These are phyloP conservation scores for Amaranthus hypochondriacus DNA, from an alignment of 148 eudicot genomes.

Conservation along the genomic window DNA sequence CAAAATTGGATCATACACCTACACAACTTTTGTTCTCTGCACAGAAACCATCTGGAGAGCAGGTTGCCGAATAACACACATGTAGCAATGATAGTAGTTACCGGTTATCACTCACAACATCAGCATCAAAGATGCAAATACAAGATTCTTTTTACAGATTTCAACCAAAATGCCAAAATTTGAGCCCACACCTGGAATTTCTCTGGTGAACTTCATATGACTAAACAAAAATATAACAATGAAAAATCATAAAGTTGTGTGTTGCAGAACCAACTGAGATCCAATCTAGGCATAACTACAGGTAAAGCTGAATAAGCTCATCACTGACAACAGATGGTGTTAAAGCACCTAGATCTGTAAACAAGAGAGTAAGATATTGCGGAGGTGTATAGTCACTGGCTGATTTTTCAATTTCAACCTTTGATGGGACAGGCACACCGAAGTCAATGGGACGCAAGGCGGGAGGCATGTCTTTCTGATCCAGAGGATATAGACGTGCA, in stretches of 20 bases:
- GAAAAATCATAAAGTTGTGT: neutral
- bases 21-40: neutral
- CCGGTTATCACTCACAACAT: neutral
- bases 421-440: slow-evolving; percentile 92
- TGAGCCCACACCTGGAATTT: neutral
- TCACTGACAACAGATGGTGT: slow-evolving; percentile 96
- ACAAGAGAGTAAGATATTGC: slow-evolving; percentile 82
- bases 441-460: slow-evolving; percentile 93
- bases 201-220: too few species aligned
- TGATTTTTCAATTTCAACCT: slow-evolving; percentile 91
- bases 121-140: neutral
- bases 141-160: neutral
- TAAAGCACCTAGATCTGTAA: slow-evolving; percentile 84
- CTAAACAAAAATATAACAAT: neutral
- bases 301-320: slow-evolving; percentile 89
- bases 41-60: neutral
- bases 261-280: neutral
- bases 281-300: slow-evolving; percentile 29
- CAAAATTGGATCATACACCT: too few species aligned
- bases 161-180: slow-evolving; percentile 4
- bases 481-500: slow-evolving; percentile 94
- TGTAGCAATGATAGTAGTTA: neutral
- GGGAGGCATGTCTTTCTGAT: slow-evolving; percentile 96
- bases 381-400: slow-evolving; percentile 98
- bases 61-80: neutral